Conservation (phyloP, 176 grass and related monocot genomes). For the Zea mays region DNA sequence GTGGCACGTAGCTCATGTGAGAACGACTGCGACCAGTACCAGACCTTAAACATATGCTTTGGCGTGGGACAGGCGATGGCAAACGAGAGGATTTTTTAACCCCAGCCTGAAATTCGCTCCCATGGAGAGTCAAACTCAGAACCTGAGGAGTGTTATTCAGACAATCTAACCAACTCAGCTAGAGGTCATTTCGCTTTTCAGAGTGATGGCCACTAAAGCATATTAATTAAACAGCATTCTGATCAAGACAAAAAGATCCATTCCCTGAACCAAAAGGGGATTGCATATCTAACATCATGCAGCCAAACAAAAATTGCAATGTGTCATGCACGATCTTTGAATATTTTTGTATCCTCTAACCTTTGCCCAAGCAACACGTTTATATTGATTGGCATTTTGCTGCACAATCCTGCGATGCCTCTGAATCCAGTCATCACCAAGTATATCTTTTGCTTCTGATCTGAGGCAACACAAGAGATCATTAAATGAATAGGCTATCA, state of each 20-base stretch:
- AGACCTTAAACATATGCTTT: no score
- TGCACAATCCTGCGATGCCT: slow-evolving; percentile 95
- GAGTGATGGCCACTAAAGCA: neutral
- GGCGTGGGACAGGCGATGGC: no score
- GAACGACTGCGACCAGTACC: no score
- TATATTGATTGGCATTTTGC: slow-evolving; percentile 98
- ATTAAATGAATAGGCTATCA: slow-evolving; percentile 7
- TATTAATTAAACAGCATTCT: neutral
- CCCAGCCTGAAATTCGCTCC: no score
- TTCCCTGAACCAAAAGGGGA: neutral
- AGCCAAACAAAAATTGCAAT: slow-evolving; percentile 5
- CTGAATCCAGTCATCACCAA: slow-evolving; percentile 98
- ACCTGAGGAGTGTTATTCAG: no score
- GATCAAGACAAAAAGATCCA: neutral
- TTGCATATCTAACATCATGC: neutral
- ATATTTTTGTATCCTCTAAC: slow-evolving; percentile 37
- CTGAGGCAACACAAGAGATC: slow-evolving; percentile 39
- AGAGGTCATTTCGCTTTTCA: no score
- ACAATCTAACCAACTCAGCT: no score
- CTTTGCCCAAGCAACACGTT: slow-evolving; percentile 98
- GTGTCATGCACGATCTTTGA: slow-evolving; percentile 1
- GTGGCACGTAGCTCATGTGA: no score
- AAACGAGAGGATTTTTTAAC: no score
- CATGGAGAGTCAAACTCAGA: no score
- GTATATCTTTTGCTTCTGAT: slow-evolving; percentile 98